These are phyloP conservation scores for Zygosaccharomyces bailii DNA, from an alignment of 805 yeast species.

Conservation along the genomic window DNA sequence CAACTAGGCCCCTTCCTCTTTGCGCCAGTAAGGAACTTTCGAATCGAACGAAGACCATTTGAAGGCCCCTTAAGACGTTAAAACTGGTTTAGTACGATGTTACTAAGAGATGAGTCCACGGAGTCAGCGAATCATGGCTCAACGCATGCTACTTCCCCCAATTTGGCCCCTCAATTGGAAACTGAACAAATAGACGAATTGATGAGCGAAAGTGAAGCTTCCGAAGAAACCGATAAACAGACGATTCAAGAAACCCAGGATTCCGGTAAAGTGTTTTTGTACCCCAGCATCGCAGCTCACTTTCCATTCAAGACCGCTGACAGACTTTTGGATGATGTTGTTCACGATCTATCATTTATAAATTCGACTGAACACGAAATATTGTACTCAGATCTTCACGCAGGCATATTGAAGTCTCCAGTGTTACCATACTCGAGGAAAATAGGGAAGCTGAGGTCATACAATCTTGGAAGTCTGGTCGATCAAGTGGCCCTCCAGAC, in stretches of 20 bases:
- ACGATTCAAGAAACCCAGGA: conserved; percentile 13
- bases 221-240: neutral
- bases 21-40: neutral
- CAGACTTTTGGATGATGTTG: conserved; percentile 62
- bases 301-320: conserved; percentile 59
- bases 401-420: conserved; percentile 32
- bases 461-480: conserved; percentile 27
- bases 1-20: neutral
- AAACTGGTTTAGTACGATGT: conserved; percentile 1
- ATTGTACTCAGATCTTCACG: conserved; percentile 11
- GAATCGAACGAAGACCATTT: neutral
- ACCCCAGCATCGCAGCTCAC: conserved; percentile 18
- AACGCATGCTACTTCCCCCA: neutral
- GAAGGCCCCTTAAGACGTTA: neutral
- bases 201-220: conserved; percentile 3
- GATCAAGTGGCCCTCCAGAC: conserved; percentile 34
- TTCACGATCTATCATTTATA: conserved; percentile 41
- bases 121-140: conserved; percentile 1
- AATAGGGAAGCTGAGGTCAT: conserved; percentile 21
- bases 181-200: conserved; percentile 4
- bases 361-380: conserved; percentile 14
- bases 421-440: conserved; percentile 33
- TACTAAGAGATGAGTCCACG: conserved; percentile 2
- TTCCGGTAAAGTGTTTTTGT: conserved; percentile 29
- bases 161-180: conserved; percentile 3